These are phyloP conservation scores for Microstegium vimineum DNA, from an alignment of 176 grass and related monocot genomes.

Conservation along the genomic window DNA sequence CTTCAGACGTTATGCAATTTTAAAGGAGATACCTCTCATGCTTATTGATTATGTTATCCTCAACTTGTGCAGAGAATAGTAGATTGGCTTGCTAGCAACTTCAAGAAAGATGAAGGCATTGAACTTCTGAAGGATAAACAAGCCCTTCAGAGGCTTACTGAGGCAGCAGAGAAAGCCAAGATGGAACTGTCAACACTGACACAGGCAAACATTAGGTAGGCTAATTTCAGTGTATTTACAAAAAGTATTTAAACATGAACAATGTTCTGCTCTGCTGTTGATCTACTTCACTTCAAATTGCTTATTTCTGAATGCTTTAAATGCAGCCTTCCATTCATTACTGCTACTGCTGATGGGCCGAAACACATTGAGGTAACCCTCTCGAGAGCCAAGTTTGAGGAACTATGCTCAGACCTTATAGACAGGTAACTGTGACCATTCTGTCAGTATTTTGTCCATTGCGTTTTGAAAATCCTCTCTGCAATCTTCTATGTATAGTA, in stretches of 20 bases:
- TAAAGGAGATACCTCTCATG: background rate
- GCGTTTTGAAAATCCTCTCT: conserved; percentile 1
- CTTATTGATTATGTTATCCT: conserved; percentile 13
- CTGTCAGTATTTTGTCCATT: background rate
- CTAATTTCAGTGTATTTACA: background rate
- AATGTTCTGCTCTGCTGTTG: background rate
- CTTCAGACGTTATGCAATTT: background rate
- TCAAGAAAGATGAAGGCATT: conserved; percentile 95
- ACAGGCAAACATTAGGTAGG: conserved; percentile 92
- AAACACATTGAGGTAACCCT: conserved; percentile 93
- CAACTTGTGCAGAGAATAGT: conserved; percentile 73
- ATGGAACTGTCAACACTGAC: conserved; percentile 92
- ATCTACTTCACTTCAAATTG: background rate
- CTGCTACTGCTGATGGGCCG: conserved; percentile 86
- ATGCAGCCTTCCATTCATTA: conserved; percentile 86
- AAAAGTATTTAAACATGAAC: background rate
- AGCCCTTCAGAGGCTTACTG: conserved; percentile 93
- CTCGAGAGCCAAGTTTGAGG: conserved; percentile 93
- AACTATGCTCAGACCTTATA: conserved; percentile 88
- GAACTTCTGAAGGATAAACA: conserved; percentile 97
- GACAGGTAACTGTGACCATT: conserved; percentile 61
- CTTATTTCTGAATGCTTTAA: conserved; percentile 13
- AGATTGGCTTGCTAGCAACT: conserved; percentile 85
- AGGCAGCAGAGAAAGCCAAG: conserved; percentile 97
- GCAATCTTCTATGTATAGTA: background rate